Conservation (phyloP, 805 yeast species). For the Kuraishia cidri region DNA sequence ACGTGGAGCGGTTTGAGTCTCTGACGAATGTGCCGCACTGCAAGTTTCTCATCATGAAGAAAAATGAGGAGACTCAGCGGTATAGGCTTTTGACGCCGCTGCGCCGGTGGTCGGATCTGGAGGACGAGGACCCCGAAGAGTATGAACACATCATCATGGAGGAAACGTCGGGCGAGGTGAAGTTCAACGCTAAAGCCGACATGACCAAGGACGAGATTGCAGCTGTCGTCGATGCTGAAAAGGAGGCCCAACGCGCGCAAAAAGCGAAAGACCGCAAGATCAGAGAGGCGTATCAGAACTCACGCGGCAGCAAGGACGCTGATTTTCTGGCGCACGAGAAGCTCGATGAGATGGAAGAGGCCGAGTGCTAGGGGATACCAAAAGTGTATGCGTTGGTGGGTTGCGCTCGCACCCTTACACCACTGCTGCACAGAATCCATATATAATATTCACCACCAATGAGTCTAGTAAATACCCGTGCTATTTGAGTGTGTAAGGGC, state of each 20-base stretch:
- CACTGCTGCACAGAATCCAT: too few species aligned
- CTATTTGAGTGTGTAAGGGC: too few species aligned
- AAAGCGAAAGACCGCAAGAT: slow-evolving; percentile 32
- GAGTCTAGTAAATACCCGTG: too few species aligned
- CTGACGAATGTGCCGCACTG: slow-evolving; percentile 82
- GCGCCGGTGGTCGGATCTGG: slow-evolving; percentile 63
- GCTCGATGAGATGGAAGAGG: too few species aligned
- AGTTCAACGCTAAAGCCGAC: slow-evolving; percentile 12
- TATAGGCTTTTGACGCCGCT: slow-evolving; percentile 54
- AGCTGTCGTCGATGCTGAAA: slow-evolving; percentile 30
- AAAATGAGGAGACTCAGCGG: slow-evolving; percentile 33
- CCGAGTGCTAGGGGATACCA: too few species aligned
- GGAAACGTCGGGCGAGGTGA: slow-evolving; percentile 15
- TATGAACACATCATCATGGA: slow-evolving; percentile 12
- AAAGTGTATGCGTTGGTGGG: too few species aligned
- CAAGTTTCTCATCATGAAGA: slow-evolving; percentile 71
- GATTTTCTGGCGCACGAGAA: too few species aligned
- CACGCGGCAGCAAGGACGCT: too few species aligned
- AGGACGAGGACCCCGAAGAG: slow-evolving; percentile 20
- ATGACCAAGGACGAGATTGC: slow-evolving; percentile 13
- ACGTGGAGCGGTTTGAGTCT: slow-evolving; percentile 80
- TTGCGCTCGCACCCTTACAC: too few species aligned
- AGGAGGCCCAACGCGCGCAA: slow-evolving; percentile 28
- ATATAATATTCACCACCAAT: too few species aligned
- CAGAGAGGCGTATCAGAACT: too few species aligned